Percentiles rank a stretch among this genome's conserved stretches.
Conservation (phyloP, 2,329 filamentous ascomycete species). For the Cladobotryum mycophilum region DNA sequence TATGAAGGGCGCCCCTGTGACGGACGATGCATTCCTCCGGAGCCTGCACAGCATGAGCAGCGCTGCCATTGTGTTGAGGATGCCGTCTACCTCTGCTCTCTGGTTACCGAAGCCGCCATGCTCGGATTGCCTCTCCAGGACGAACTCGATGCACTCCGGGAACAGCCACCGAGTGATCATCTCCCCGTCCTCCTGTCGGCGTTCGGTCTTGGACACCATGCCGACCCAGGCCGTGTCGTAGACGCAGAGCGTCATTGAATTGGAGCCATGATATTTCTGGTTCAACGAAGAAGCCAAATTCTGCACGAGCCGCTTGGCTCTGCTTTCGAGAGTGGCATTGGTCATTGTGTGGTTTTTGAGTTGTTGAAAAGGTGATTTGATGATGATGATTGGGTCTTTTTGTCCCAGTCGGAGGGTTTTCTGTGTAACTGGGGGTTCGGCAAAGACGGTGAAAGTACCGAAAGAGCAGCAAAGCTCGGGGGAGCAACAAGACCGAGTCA, state of each 20-base stretch:
- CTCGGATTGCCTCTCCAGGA: slow-evolving; percentile 9
- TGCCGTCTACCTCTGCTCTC: slow-evolving; percentile 11
- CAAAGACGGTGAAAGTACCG: too few relatives aligned
- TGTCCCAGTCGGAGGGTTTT: too few relatives aligned
- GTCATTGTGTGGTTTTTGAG: slow-evolving; percentile 23
- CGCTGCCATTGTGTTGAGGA: slow-evolving; percentile 14
- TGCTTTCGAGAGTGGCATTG: neutral
- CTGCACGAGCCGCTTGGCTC: neutral
- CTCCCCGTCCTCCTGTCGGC: neutral
- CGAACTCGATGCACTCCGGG: slow-evolving; percentile 13
- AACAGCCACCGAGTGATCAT: slow-evolving; percentile 11
- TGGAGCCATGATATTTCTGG: neutral
- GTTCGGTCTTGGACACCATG: slow-evolving; percentile 7
- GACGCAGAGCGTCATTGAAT: neutral
- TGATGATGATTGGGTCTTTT: too few relatives aligned
- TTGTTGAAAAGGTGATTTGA: too few relatives aligned
- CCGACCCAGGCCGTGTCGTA: slow-evolving; percentile 17
- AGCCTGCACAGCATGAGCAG: slow-evolving; percentile 12
- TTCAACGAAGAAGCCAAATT: neutral
- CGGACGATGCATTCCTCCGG: slow-evolving; percentile 1
- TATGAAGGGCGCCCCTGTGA: neutral
- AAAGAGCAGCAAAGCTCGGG: too few relatives aligned
- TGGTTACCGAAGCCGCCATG: slow-evolving; percentile 7
- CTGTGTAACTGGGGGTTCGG: too few relatives aligned
- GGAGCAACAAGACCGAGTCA: too few relatives aligned